Percentiles rank a stretch among this genome's conserved stretches.
Evolutionary conservation across 2,329 filamentous ascomycete genomes (phyloP).

Genomic region (Lecanicillium sp.): DNA sequence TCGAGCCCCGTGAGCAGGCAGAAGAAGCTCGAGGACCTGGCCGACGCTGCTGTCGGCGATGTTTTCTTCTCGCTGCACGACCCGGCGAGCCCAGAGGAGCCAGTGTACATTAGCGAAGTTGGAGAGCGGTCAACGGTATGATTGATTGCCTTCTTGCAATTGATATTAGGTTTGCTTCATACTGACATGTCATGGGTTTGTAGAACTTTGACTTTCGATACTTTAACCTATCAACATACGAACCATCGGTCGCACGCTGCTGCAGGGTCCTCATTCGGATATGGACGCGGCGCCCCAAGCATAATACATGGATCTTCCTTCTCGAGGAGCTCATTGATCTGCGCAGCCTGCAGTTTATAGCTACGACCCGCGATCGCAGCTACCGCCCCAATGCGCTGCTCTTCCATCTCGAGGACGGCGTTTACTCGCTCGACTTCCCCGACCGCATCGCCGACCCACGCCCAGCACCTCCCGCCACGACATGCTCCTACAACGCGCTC

Average conservation of each 20-base stretch:
- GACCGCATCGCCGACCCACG: slow-evolving; percentile 44
- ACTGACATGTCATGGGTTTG: no score
- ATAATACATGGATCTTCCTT: slow-evolving; percentile 52
- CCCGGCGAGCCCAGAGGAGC: slow-evolving; percentile 51
- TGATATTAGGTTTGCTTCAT: slow-evolving; percentile 13
- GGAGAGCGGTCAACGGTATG: slow-evolving; percentile 64
- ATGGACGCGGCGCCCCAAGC: slow-evolving; percentile 59
- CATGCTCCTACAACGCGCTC: slow-evolving; percentile 79
- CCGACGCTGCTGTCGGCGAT: slow-evolving; percentile 70
- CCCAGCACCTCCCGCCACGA: slow-evolving; percentile 46
- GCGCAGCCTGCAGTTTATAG: slow-evolving; percentile 70
- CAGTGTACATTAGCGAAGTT: slow-evolving; percentile 86
- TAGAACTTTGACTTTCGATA: slow-evolving; percentile 82
- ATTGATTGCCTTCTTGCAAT: not conserved
- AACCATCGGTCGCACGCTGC: slow-evolving; percentile 57
- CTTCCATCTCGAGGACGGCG: slow-evolving; percentile 78
- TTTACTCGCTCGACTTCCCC: slow-evolving; percentile 74
- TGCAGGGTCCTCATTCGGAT: slow-evolving; percentile 62
- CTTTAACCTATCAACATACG: slow-evolving; percentile 66
- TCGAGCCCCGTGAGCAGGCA: slow-evolving; percentile 52
- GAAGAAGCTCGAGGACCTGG: slow-evolving; percentile 67
- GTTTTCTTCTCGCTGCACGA: slow-evolving; percentile 84
- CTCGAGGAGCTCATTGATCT: slow-evolving; percentile 69
- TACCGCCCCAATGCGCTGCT: slow-evolving; percentile 78
- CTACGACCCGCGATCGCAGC: slow-evolving; percentile 61